Evolutionary conservation across 164 flowering plant species (phyloP).

Genomic region (Amborella trichopoda): DNA sequence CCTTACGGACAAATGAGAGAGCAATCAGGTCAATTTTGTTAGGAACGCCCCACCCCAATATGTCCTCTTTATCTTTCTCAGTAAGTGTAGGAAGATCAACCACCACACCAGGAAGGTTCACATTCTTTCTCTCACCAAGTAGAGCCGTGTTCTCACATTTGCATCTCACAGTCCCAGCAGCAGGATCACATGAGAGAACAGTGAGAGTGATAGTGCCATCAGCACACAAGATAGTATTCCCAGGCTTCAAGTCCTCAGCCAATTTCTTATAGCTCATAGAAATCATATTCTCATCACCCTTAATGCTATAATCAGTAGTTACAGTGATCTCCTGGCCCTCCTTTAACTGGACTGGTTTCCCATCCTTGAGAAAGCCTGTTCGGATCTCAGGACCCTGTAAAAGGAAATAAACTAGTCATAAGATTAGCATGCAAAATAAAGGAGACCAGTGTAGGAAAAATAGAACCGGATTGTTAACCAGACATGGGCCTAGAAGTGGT

Average conservation of each 20-base stretch:
- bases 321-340: conserved; percentile 59
- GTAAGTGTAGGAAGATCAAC: conserved; percentile 87
- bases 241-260: conserved; percentile 16
- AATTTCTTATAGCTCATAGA: conserved; percentile 38
- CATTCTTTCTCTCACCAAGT: conserved; percentile 78
- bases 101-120: conserved; percentile 80
- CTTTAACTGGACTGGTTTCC: conserved; percentile 49
- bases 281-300: conserved; percentile 43
- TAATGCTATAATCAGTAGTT: conserved; percentile 45
- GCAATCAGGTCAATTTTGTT: conserved; percentile 86
- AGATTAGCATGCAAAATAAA: not conserved
- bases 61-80: conserved; percentile 82
- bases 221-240: conserved; percentile 14
- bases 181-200: conserved; percentile 58
- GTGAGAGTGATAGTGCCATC: conserved; percentile 21
- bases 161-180: conserved; percentile 64
- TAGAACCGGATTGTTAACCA: not conserved
- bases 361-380: conserved; percentile 58
- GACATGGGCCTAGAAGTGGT: no score
- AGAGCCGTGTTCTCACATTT: conserved; percentile 74
- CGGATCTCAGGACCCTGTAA: conserved; percentile 71
- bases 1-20: conserved; percentile 81
- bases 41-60: conserved; percentile 75
- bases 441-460: not conserved
- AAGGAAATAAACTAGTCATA: not conserved